Evolutionary conservation across 768 basidiomycete genomes (phyloP).

Genomic region (Pilatotrama ljubarskyi): DNA sequence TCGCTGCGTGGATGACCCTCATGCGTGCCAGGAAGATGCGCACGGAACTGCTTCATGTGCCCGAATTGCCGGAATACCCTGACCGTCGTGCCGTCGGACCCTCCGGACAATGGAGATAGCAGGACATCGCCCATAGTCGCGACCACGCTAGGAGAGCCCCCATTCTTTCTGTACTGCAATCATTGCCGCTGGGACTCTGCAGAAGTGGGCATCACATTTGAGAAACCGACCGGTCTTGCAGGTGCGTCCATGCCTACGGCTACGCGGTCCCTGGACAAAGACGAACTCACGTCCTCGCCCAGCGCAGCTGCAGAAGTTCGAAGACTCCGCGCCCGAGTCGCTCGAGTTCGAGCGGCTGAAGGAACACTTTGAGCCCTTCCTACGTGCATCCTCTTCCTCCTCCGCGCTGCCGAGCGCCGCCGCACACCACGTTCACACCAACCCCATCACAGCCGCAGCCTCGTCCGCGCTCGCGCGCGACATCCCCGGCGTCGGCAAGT

Average conservation of each 20-base stretch:
- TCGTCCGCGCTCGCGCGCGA: slow-evolving; percentile 90
- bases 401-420: slow-evolving; percentile 56
- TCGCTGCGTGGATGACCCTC: not conserved
- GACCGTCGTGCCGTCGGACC: slow-evolving; percentile 89
- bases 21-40: slow-evolving; percentile 63
- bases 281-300: not conserved
- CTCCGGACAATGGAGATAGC: slow-evolving; percentile 58
- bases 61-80: slow-evolving; percentile 91
- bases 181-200: slow-evolving; percentile 95
- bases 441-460: slow-evolving; percentile 83
- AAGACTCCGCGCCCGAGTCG: slow-evolving; percentile 82
- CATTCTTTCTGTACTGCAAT: slow-evolving; percentile 89
- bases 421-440: slow-evolving; percentile 75
- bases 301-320: slow-evolving; percentile 91
- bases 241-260: slow-evolving; percentile 48
- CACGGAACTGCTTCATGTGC: slow-evolving; percentile 96
- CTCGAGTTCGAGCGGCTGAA: slow-evolving; percentile 93
- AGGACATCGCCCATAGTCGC: slow-evolving; percentile 50
- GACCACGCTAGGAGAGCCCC: slow-evolving; percentile 74
- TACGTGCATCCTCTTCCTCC: slow-evolving; percentile 81
- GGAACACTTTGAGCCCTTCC: slow-evolving; percentile 95
- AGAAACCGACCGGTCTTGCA: slow-evolving; percentile 95
- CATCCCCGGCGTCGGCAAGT: slow-evolving; percentile 78
- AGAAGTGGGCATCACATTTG: slow-evolving; percentile 88
- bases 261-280: slow-evolving; percentile 2